Conservation (phyloP, 495 filamentous ascomycete species). For the Talaromyces liani region DNA sequence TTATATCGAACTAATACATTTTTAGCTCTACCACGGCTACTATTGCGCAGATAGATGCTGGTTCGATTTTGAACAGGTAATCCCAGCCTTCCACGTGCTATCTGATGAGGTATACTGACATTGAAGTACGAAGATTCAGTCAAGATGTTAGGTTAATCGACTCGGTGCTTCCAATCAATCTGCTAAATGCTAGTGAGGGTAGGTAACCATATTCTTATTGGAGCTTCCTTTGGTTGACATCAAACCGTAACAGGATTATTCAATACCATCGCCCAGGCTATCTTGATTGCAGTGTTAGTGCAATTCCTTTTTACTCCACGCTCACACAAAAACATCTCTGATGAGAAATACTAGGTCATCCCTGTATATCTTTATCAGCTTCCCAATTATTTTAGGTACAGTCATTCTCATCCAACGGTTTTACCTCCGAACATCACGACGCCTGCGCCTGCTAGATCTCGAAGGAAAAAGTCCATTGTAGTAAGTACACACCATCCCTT, state of each 20-base stretch:
- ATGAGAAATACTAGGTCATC: no score
- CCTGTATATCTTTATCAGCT: conserved; percentile 24
- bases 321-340: no score
- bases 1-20: conserved; percentile 17
- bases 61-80: neutral
- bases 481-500: conserved; percentile 7
- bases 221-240: neutral
- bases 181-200: neutral
- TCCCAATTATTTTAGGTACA: conserved; percentile 22
- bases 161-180: neutral
- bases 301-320: neutral
- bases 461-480: conserved; percentile 43
- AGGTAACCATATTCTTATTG: neutral
- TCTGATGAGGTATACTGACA: conserved; percentile 3
- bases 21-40: conserved; percentile 1
- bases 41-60: conserved; percentile 23
- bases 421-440: conserved; percentile 46
- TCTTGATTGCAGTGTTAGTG: neutral
- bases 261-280: neutral
- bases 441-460: conserved; percentile 45
- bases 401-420: conserved; percentile 36
- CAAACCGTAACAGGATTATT: neutral
- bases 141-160: neutral
- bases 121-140: neutral
- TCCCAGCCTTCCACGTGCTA: conserved; percentile 6